Percentiles rank a stretch among this genome's conserved stretches.
These are phyloP conservation scores for Neurospora sp. DNA, from an alignment of 495 filamentous ascomycete species.

Conservation along the genomic window DNA sequence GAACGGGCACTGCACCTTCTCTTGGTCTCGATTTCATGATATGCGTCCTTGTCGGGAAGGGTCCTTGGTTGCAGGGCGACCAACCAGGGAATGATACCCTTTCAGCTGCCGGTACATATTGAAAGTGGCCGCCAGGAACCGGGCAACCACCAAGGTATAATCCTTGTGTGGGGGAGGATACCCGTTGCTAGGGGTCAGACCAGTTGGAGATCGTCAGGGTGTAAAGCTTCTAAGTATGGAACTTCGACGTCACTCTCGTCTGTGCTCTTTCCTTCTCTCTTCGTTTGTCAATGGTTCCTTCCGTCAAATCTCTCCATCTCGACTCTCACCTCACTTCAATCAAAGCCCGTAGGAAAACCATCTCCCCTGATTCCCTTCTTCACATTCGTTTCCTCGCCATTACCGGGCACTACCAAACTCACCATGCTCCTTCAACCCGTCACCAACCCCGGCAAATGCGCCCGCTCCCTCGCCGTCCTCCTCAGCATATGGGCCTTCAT, in stretches of 20 bases:
- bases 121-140: not conserved
- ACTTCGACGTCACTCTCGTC: not conserved
- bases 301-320: not conserved
- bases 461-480: not conserved
- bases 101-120: not conserved
- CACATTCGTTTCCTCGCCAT: not conserved
- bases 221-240: not conserved
- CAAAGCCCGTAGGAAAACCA: not conserved
- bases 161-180: not conserved
- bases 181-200: not conserved
- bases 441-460: not conserved
- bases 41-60: not conserved
- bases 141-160: not conserved
- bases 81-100: not conserved
- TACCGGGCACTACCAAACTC: not conserved
- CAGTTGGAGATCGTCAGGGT: not conserved
- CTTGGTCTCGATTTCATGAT: not conserved
- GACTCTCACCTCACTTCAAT: not conserved
- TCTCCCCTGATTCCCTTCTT: not conserved
- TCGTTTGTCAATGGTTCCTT: not conserved
- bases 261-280: not conserved
- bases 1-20: not conserved
- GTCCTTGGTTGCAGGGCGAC: not conserved
- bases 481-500: not conserved
- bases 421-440: not conserved